These are phyloP conservation scores for Pseudogymnoascus sp. DNA, from an alignment of 2,329 filamentous ascomycete species.

Conservation along the genomic window DNA sequence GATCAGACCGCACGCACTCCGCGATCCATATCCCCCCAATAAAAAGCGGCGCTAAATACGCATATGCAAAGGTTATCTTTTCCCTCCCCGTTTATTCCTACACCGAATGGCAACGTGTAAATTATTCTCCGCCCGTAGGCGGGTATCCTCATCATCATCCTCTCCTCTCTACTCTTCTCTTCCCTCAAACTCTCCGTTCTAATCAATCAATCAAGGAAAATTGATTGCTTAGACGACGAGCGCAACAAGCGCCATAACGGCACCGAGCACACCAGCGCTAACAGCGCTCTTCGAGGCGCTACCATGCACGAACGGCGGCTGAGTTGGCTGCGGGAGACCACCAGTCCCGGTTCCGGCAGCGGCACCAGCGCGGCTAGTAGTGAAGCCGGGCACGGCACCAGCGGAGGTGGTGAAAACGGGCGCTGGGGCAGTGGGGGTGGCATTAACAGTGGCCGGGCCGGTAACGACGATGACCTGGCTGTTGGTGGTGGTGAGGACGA, in stretches of 20 bases:
- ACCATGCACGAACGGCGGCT: neutral
- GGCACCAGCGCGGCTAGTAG: neutral
- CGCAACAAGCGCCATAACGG: neutral
- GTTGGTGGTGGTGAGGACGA: conserved; percentile 34
- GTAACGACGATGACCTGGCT: neutral
- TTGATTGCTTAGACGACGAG: neutral
- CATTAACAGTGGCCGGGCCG: neutral
- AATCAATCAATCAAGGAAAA: neutral
- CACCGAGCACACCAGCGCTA: neutral
- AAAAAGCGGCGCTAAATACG: conserved; percentile 7
- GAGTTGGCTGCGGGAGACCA: neutral
- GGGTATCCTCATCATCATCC: neutral
- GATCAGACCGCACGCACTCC: conserved; percentile 6
- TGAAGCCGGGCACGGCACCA: neutral
- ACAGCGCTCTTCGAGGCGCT: neutral
- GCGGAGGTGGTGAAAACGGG: neutral
- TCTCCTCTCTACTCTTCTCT: neutral
- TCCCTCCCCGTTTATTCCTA: neutral
- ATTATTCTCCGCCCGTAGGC: neutral
- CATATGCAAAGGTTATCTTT: neutral
- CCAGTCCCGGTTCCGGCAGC: neutral
- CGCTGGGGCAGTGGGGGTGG: neutral
- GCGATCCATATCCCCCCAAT: neutral
- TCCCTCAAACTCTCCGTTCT: neutral
- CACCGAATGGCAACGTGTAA: conserved; percentile 8